Conservation (phyloP, 371 early-diverging fungal species). For the Saksenaea vasiformis region DNA sequence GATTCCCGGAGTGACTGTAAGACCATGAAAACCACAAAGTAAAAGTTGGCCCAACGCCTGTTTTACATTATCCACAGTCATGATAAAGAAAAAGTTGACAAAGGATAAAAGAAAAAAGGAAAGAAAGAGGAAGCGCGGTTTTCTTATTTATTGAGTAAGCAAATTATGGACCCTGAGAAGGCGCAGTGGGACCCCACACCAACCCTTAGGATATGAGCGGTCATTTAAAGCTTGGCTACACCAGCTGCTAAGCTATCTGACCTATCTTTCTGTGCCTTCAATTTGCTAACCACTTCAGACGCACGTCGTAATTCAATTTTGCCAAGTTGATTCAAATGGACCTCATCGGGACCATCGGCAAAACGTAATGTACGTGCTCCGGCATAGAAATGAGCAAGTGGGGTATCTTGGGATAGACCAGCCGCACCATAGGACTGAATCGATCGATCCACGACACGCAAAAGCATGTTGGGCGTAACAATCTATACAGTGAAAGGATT, state of each 20-base stretch:
- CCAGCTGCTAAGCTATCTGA: conserved; percentile 19
- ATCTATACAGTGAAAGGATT: conserved; percentile 27
- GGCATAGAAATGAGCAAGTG: conserved; percentile 86
- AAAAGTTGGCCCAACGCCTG: conserved; percentile 38
- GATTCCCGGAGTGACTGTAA: conserved; percentile 39
- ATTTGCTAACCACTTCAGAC: conserved; percentile 29
- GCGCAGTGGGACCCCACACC: neutral
- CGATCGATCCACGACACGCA: conserved; percentile 79
- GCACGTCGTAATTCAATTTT: conserved; percentile 52
- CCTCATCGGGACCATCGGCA: conserved; percentile 78
- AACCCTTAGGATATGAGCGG: neutral
- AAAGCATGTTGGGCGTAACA: conserved; percentile 77
- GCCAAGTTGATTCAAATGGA: conserved; percentile 44
- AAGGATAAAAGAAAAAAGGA: neutral
- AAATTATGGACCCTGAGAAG: neutral
- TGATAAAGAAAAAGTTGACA: neutral
- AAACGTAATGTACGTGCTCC: conserved; percentile 83
- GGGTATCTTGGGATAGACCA: conserved; percentile 87
- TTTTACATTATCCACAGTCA: conserved; percentile 5
- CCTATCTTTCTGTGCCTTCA: conserved; percentile 41
- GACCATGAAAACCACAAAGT: conserved; percentile 50
- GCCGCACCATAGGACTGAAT: conserved; percentile 93
- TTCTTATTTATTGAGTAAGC: neutral
- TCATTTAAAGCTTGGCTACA: neutral
- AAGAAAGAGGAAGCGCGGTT: neutral